Evolutionary conservation across 352 stramenopile genomes (phyloP), one percentile per base, ranked within the genome.

Genomic region (Nannochloropsis limnetica): DNA sequence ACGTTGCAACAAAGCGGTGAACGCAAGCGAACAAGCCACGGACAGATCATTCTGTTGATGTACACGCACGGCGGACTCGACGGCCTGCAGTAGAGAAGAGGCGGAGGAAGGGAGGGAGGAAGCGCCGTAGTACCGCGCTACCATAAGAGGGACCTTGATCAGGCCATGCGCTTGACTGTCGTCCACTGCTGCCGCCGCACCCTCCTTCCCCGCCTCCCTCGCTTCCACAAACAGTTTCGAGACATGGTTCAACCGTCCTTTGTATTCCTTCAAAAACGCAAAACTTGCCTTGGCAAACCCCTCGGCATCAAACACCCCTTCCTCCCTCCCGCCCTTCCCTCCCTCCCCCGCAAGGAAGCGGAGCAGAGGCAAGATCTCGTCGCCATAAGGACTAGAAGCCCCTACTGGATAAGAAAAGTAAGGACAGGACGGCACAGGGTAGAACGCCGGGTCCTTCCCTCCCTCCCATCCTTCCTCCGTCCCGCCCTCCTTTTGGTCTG

Each of bases 131-230:
- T 74, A 74, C 61, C 61, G 61, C n/a, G 61, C 61, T 8, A 74
- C 61, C n/a, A 74, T 8, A 31, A 74, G 61, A 74, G 61, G 61
- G 3, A 74, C 61, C 11, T 74, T 74, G n/a, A 74, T 28, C n/a
- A 74, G n/a, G 25, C 61, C 61, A 74, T 74, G 61, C 25, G 61
- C 61, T 74, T 74, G 61, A 29, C 11, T 74, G 61, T 74, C 61
- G 3, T 25, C n/a, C 61, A 29, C 61, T 74, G 61, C 61, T 11
- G 61, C 61, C 61, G n/a, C 61, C 15, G n/a, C 61, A 31, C 61
- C 61, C 61, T 74, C 61, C 20, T 74, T 74, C 25, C 61, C 61
- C 3, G 61, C 61, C 61, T 74, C 20, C 20, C n/a, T 74, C n/a
- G 61, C 61, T 22, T 74, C 61, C 11, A 74, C 2, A 74, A 74